phyloP scores from a whole-genome alignment of 2,329 filamentous ascomycete species.

The Sclerotinia minor region DNA sequence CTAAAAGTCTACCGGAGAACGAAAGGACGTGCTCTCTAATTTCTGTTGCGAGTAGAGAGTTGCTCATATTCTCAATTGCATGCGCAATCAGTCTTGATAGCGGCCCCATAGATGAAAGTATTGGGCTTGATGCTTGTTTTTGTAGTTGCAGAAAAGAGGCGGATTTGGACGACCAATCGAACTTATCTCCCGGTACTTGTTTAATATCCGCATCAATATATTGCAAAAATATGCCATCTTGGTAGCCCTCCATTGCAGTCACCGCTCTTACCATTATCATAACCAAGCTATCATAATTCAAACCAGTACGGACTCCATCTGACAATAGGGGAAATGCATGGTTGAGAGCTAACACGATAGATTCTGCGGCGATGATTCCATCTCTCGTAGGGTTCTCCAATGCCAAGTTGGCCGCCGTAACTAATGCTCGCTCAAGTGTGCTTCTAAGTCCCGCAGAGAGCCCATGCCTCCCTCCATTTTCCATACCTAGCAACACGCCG shows the following conservation, averaged over 20 bases:
- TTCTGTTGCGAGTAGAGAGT: conserved; percentile 46
- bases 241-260: conserved; percentile 61
- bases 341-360: conserved; percentile 62
- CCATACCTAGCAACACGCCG: conserved; percentile 62
- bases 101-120: conserved; percentile 61
- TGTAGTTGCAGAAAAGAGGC: conserved; percentile 58
- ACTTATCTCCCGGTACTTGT: conserved; percentile 50
- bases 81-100: conserved; percentile 64
- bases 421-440: conserved; percentile 60
- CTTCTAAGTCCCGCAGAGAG: conserved; percentile 53
- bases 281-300: conserved; percentile 61
- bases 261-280: conserved; percentile 58
- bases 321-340: conserved; percentile 62
- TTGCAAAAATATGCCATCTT: conserved; percentile 64
- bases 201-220: conserved; percentile 61
- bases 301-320: conserved; percentile 50
- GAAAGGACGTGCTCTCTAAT: conserved; percentile 56
- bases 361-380: conserved; percentile 51
- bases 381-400: conserved; percentile 53
- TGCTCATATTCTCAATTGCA: conserved; percentile 56
- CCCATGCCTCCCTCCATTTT: conserved; percentile 56
- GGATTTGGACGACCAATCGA: conserved; percentile 60
- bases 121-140: conserved; percentile 55
- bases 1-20: conserved; percentile 47
- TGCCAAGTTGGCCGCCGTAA: conserved; percentile 61